Percentiles rank a stretch among this genome's conserved stretches.
phyloP scores from a whole-genome alignment of 164 flowering plant species.

The Chimonanthus salicifolius region DNA sequence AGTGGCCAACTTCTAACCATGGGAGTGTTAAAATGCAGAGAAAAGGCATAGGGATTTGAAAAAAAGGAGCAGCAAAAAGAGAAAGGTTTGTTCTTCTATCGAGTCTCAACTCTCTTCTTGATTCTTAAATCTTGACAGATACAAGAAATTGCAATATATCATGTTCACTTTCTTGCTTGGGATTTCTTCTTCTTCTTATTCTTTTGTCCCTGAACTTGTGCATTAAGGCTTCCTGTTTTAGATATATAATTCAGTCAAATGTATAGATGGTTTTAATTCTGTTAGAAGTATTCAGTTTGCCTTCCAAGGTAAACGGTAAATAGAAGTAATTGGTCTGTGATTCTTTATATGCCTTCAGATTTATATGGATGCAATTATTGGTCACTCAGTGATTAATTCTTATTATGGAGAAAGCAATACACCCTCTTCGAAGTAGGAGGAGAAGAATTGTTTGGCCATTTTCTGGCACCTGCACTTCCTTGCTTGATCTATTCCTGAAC shows the following conservation, averaged over 20 bases:
- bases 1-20: conserved; percentile 8
- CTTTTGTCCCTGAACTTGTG: not conserved
- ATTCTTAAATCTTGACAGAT: not conserved
- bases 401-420: no score
- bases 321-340: no score
- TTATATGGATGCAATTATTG: no score
- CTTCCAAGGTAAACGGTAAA: not conserved
- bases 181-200: not conserved
- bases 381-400: no score
- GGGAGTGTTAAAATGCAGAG: conserved; percentile 42
- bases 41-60: conserved; percentile 66
- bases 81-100: conserved; percentile 55
- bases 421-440: no score
- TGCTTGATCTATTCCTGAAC: no score
- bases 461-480: no score
- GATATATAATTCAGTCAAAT: not conserved
- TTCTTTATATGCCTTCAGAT: no score
- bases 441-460: no score
- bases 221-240: not conserved
- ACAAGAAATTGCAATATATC: not conserved
- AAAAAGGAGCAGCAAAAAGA: conserved; percentile 73
- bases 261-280: not conserved
- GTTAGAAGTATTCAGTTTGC: not conserved
- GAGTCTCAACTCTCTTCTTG: not conserved
- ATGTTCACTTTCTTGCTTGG: conserved; percentile 1